A percentile compares a stretch with the other conserved stretches of the same genome.
phyloP scores from a whole-genome alignment of 371 early-diverging fungal genomes.

The Lichtheimia corymbifera region DNA sequence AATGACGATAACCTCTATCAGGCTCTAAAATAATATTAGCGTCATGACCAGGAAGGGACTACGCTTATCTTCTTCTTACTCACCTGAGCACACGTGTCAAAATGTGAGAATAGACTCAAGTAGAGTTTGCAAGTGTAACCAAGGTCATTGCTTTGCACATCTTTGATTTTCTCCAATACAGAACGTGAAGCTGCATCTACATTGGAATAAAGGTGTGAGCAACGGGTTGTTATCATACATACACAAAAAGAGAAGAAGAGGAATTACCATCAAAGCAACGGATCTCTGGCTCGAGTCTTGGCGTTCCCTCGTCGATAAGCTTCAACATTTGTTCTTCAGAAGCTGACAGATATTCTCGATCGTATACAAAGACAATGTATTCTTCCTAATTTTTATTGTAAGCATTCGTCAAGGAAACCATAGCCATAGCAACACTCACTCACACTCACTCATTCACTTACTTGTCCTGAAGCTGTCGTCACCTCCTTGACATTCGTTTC shows the following conservation, averaged over 20 bases:
- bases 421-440: slow-evolving; percentile 1
- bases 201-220: neutral
- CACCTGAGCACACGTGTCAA: slow-evolving; percentile 42
- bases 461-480: slow-evolving; percentile 52
- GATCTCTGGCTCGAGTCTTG: slow-evolving; percentile 35
- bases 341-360: slow-evolving; percentile 40
- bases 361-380: slow-evolving; percentile 47
- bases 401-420: neutral
- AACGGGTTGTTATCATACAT: neutral
- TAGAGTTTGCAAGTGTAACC: slow-evolving; percentile 21
- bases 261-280: slow-evolving; percentile 29
- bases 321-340: slow-evolving; percentile 27
- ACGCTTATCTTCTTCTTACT: neutral
- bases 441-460: slow-evolving; percentile 15
- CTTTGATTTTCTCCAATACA: slow-evolving; percentile 9
- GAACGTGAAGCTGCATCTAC: slow-evolving; percentile 4
- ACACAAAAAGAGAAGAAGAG: neutral
- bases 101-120: slow-evolving; percentile 23
- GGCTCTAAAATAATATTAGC: slow-evolving; percentile 17
- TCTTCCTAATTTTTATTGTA: slow-evolving; percentile 29
- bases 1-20: slow-evolving; percentile 28
- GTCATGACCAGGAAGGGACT: neutral
- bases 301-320: slow-evolving; percentile 38
- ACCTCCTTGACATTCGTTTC: slow-evolving; percentile 51
- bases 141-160: slow-evolving; percentile 10